Base-by-base conservation (phyloP, 768 basidiomycete species). In the Serendipita sp. region DNA sequence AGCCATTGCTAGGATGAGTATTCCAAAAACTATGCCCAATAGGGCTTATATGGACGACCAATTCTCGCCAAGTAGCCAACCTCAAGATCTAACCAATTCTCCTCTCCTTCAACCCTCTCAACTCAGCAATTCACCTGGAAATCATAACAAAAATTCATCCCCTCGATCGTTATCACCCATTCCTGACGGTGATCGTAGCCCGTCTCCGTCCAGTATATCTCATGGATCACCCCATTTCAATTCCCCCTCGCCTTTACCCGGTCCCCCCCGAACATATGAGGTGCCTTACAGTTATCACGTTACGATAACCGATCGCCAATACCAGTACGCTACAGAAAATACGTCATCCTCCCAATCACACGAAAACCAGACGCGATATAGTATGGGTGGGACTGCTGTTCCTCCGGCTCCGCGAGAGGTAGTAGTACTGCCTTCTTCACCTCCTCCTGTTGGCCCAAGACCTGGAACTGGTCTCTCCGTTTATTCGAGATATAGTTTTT, bases 401-500 rank as follows among this genome's bases (percentile, higher is more conserved):
- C 56, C 56, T n/a, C 56, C 56, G 10, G 56, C 56, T 8, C 56
- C 56, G 10, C 23, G 56, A 36, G 56, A 60, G 32, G 56, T 60
- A n/a, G 56, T 36, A 38, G 56, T 30, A 11, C 36, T 60, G 8
- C 56, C 28, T 4, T 60, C 56, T 30, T 60, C 56, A 36, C 56
- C 56, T 10, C 56, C 56, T 30, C 56, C 56, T 5, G 28, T 60
- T 60, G 56, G 56, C 10, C 56, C 56, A 10, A 23, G 56, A 38
- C 56, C 56, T 34, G 56, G 56, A 11, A 23, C 56, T 8, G 36
- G 36, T 30, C 36, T 60, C 16, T 60, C 56, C n/a, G 30, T 60
- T n/a, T 60, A 60, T 38, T 60, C 56, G 8, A 23, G 56, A 23
- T 60, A 60, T 30, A 60, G 56, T n/a, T 60, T 60, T 36, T 60